Base-by-base conservation (phyloP, 176 grass and related monocot genomes). In the Tillandsia leiboldiana region DNA sequence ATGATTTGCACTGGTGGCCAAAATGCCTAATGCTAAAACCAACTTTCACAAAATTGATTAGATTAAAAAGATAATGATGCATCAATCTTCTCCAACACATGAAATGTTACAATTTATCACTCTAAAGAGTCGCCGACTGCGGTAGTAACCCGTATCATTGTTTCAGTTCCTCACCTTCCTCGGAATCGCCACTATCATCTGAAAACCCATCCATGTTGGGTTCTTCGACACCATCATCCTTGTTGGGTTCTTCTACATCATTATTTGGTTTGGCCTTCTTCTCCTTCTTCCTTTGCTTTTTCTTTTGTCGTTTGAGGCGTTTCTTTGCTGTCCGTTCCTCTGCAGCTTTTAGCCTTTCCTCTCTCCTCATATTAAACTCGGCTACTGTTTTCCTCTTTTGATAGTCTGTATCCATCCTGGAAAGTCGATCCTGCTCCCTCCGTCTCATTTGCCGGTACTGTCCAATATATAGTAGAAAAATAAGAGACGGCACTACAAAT, bases 381-480 rank as follows among this genome's bases (percentile, higher is more conserved):
- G 83, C 92, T 18, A 81, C 42, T 65, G 86, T 66, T 65, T 84
- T 86, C 75, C 92, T 87, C 78, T 49, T 91, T 53, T 85, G 72
- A 50, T 96, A 96, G 70, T 96, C 88, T 67, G 58, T 50, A 26
- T 91, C 88, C 86, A 96, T 91, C 71, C 88, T 87, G 9, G 83
- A 33, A 51, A 96, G 12, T 51, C 86, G 68, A 70, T 96, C 92
- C 73, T 96, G 88, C 29, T 91, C 92, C 71, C 88, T 90, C 82
- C 89, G 88, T 74, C 94, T 86, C 89, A 93, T 99, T 88, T 99
- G 94, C 23, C 94, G 89, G 75, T 99, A 93, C 94, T 99, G 82
- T 78, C 29, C 15, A 15, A 61, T 20, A 61, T 61, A 18, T 23
- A 22, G n/a, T 61, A 8, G 2, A 10, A 23, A 57, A 61, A 7